Evolutionary conservation across 352 stramenopile species (phyloP), one percentile per base, ranked within the genome.

Genomic region (Elongisporangium anandrum): DNA sequence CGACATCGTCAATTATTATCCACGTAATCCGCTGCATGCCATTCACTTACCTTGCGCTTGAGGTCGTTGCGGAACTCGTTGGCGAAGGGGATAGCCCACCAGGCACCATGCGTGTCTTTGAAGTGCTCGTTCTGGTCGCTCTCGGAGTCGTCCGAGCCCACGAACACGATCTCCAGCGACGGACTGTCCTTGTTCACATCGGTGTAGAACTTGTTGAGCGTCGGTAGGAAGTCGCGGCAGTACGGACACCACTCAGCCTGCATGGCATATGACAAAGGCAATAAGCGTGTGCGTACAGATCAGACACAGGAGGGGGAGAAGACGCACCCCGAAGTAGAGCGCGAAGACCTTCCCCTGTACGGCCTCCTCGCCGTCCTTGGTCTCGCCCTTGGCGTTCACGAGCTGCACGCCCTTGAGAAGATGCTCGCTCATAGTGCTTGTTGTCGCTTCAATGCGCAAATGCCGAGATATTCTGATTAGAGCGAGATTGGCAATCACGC

Each of bases 161-260:
- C 74, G 60, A 95, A 91, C 9, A 95, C 78, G 39, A 95, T 61
- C 60, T 94, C 86, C 29, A 95, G 39, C 38, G 68, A 50, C 13
- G 75, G 56, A 15, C 24, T 66, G 2, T 78, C 49, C 19, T 59
- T 73, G 53, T 85, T 75, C 49, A 75, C 73, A 9, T 73, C 52
- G 57, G 73, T 56, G 69, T 92, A 91, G 62, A 91, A 94, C 10
- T 53, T 60, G 63, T 94, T 95, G 24, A 95, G 68, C 54, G 66
- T 59, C 45, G 86, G 86, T 59, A 91, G 82, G 70, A 95, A 94
- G 38, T 60, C 66, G 59, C 81, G 82, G 73, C 86, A 95, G 65
- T 94, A 76, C 2, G 84, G 82, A 54, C 86, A 95, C 86, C 86
- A 94, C 50, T 94, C 82, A 1, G 86, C 84, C 80, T 92, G 38